phyloP scores from a whole-genome alignment of 2,329 filamentous ascomycete species.

The Clonostachys chloroleuca region DNA sequence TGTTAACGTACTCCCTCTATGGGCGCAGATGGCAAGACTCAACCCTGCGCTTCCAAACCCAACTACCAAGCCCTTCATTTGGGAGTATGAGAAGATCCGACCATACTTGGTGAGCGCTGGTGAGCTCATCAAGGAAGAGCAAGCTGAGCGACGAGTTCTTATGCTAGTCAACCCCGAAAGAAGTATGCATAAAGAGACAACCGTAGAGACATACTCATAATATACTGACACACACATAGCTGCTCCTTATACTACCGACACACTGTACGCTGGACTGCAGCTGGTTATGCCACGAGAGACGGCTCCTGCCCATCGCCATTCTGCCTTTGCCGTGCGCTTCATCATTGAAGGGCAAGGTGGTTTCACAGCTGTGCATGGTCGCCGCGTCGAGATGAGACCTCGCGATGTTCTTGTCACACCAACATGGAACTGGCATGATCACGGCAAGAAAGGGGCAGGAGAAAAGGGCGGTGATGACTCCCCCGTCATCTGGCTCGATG shows the following conservation, averaged over 20 bases:
- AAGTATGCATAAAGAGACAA: conserved; percentile 8
- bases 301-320: conserved; percentile 46
- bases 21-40: too few relatives aligned
- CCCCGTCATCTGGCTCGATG: conserved; percentile 54
- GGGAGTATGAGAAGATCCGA: conserved; percentile 12
- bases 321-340: conserved; percentile 48
- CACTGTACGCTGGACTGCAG: conserved; percentile 49
- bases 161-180: conserved; percentile 27
- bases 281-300: conserved; percentile 49
- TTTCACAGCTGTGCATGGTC: conserved; percentile 49
- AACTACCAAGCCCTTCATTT: background rate
- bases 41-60: background rate
- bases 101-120: conserved; percentile 20
- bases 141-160: conserved; percentile 28
- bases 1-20: too few relatives aligned
- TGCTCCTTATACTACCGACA: conserved; percentile 49
- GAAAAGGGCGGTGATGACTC: too few relatives aligned
- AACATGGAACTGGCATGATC: conserved; percentile 8
- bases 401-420: conserved; percentile 52
- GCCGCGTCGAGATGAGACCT: conserved; percentile 38
- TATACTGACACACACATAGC: conserved; percentile 14
- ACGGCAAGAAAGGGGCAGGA: conserved; percentile 39
- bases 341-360: conserved; percentile 49
- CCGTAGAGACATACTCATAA: too few relatives aligned
- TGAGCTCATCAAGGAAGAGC: conserved; percentile 19